Evolutionary conservation across 352 stramenopile species (phyloP), one percentile per base, ranked within the genome.

Genomic region (Pythium scleroteichum): DNA sequence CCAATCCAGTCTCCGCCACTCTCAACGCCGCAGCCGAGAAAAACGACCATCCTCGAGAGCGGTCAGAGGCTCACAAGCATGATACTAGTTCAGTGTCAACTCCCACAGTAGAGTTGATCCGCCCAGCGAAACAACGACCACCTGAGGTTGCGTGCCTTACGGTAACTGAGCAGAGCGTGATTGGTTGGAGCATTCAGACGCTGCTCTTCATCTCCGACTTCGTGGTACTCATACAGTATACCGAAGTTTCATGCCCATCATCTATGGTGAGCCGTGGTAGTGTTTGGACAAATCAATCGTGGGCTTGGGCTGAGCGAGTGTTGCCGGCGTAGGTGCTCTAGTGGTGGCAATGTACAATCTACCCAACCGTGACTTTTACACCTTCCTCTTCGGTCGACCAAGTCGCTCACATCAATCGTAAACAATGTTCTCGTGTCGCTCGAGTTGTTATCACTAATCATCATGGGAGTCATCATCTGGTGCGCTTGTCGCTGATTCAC

Each of bases 181-280:
- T 61, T 14, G 40, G 66, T 4, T 33, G 45, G 16, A 19, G 68
- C 3, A 62, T 58, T 0, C 58, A 67, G 23, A 50, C 48, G n/a
- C 22, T 69, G 16, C 54, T 76, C 12, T 79, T 72, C 42, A 59
- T 62, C 1, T 60, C 59, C 10, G 71, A 82, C 32, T 79, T 64
- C 20, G 29, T 70, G 2, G 53, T 68, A 2, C 58, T 74, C 17
- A 56, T 68, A 16, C 66, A 75, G 19, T 78, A 76, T 32, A 58
- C 73, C 40, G 69, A 80, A 14, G 48, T 62, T 13, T 80, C 24
- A 64, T 80, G 42, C 54, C 54, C 10, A 51, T 64, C 1, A 65
- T 76, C 14, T 67, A 44, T 13, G 17, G 38, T 44, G 17, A 17
- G 38, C 16, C 33, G 14, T 14, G 33, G 8, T 39, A n/a, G 29